Evolutionary conservation across 164 flowering plant species (phyloP), one percentile per base, ranked within the genome.

Genomic region (Umbilicus rupestris): DNA sequence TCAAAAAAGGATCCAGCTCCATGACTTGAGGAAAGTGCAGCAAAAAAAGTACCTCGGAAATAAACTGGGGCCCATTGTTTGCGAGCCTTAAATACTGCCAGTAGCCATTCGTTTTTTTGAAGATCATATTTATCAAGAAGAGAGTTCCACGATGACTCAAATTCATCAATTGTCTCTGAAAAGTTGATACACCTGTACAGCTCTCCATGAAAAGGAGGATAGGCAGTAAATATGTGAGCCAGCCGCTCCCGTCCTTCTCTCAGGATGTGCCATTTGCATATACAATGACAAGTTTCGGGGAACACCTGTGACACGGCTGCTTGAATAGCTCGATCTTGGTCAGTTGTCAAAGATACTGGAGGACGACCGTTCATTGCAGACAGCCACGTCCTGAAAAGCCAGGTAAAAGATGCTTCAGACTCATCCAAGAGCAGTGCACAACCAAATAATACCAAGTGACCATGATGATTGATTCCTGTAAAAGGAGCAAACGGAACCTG

Each of bases 401-500:
- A 86, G 28, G 74, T 55, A 70, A 86, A 86, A 55, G 96, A 80
- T 55, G 83, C 68, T 62, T 86, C 84, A 0, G 91, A 83, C 72
- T 87, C 96, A 68, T 86, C 90, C 33, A 84, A 66, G 71, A 88
- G 78, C 60, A 88, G 65, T 8, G 89, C 90, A 73, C 96, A 86
- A 65, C 91, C 96, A 78, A 88, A 84, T 66, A 88, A 69, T 52
- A 87, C 81, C 65, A 73, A 72, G 76, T 86, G 88, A 35, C 92
- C 86, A 68, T 88, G 96, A 78, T 88, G 88, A 71, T 88, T 88
- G 26, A 85, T 75, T 9, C 92, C 92, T 0, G 87, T 81, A 69
- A 88, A 85, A 52, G 92, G 88, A 69, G 91, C 92, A 76, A 85
- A 86, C 35, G 96, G 90, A 37, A 87, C 82, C 45, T 69, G 80